Conservation (phyloP, 257 asterid genomes). For the Rubia yunnanensis region DNA sequence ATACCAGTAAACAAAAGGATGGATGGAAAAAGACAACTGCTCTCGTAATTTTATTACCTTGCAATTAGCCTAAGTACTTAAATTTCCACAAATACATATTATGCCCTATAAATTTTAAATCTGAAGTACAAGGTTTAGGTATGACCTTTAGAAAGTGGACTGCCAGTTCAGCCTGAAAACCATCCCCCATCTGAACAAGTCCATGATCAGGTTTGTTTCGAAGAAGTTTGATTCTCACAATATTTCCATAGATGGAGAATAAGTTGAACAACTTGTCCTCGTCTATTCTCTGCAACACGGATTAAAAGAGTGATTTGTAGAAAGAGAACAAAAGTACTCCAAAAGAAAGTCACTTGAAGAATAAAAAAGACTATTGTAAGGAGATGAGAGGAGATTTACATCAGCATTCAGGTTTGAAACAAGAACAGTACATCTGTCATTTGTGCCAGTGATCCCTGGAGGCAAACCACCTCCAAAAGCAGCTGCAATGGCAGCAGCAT, state of each 20-base stretch:
- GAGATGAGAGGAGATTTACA: conserved; percentile 35
- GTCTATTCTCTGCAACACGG: conserved; percentile 54
- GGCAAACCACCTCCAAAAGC: conserved; percentile 98
- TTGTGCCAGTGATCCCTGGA: conserved; percentile 85
- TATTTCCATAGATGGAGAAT: conserved; percentile 91
- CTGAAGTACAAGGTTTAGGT: background rate
- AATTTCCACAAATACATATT: background rate
- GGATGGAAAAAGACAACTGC: background rate
- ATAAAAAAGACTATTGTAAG: background rate
- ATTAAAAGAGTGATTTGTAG: conserved; percentile 16
- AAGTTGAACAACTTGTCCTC: conserved; percentile 93
- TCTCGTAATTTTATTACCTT: background rate
- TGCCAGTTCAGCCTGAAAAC: conserved; percentile 98
- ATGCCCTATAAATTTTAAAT: background rate
- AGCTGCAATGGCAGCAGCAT: conserved; percentile 93
- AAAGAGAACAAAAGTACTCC: conserved; percentile 1
- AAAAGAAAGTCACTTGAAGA: background rate
- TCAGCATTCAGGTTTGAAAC: conserved; percentile 85
- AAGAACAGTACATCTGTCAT: conserved; percentile 90
- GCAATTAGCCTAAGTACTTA: background rate
- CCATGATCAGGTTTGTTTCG: conserved; percentile 97
- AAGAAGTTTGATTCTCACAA: conserved; percentile 81
- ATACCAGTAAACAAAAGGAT: background rate
- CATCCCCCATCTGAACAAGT: conserved; percentile 94
- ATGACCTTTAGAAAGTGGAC: conserved; percentile 89